Conservation (phyloP, 2,329 filamentous ascomycete species). For the Trichophyton rubrum region DNA sequence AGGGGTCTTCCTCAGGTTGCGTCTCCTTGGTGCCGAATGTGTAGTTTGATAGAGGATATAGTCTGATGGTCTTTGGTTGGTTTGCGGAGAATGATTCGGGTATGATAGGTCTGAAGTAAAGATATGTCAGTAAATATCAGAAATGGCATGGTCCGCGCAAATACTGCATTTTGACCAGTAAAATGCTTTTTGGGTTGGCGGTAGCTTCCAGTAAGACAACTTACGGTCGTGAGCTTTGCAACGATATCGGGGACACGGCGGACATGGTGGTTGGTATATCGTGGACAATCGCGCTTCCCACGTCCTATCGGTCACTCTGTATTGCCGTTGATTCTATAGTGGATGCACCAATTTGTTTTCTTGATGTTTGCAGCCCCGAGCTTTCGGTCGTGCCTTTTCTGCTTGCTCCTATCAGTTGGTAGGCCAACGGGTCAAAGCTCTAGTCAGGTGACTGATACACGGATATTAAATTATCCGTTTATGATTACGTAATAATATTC, state of each 20-base stretch:
- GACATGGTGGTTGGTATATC: slow-evolving; percentile 49
- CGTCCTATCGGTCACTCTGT: not conserved
- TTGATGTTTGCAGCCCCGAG: slow-evolving; percentile 27
- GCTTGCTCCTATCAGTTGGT: not conserved
- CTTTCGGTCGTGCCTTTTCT: not conserved
- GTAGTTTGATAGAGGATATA: slow-evolving; percentile 95
- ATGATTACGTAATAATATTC: not conserved
- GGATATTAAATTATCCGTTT: not conserved
- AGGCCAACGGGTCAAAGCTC: not conserved
- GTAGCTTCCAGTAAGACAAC: slow-evolving; percentile 16
- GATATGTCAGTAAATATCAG: not conserved
- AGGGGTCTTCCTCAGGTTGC: slow-evolving; percentile 94
- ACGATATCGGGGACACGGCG: slow-evolving; percentile 61
- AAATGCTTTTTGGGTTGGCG: not conserved
- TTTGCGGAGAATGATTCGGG: slow-evolving; percentile 77
- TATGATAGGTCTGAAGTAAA: slow-evolving; percentile 48
- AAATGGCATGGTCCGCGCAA: not conserved
- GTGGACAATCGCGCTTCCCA: not conserved
- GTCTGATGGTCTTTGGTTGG: slow-evolving; percentile 76
- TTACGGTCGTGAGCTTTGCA: slow-evolving; percentile 62
- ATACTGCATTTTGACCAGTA: not conserved
- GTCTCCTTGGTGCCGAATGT: slow-evolving; percentile 98
- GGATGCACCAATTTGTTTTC: not conserved
- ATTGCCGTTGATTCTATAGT: not conserved
- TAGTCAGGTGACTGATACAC: not conserved